Evolutionary conservation across 1,139 yeast genomes (phyloP).

Genomic region (Geotrichum histeridarum): DNA sequence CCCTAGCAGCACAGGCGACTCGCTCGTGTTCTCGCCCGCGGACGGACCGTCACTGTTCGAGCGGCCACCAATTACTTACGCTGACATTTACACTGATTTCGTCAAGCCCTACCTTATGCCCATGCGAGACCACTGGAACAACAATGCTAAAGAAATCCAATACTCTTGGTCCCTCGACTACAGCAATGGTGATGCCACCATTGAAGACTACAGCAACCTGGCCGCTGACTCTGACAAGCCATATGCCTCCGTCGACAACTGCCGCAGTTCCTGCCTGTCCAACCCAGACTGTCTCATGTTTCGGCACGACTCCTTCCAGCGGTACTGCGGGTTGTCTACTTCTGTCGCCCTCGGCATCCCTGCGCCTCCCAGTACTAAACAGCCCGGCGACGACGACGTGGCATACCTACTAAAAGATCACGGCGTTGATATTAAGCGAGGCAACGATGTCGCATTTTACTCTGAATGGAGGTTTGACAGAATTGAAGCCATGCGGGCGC

Average conservation of each 20-base stretch:
- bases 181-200: constrained; percentile 12
- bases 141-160: constrained; percentile 31
- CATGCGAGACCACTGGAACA: constrained; percentile 31
- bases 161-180: constrained; percentile 24
- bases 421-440: constrained; percentile 12
- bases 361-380: constrained; percentile 12
- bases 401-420: constrained; percentile 10
- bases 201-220: constrained; percentile 17
- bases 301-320: constrained; percentile 31
- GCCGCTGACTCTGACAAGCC: constrained; percentile 19
- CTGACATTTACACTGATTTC: constrained; percentile 29
- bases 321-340: constrained; percentile 32
- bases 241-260: constrained; percentile 26
- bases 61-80: constrained; percentile 20
- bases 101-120: constrained; percentile 28
- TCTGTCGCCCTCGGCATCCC: constrained; percentile 32
- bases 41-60: constrained; percentile 17
- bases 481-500: constrained; percentile 27
- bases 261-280: constrained; percentile 29
- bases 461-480: constrained; percentile 20
- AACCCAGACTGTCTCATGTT: constrained; percentile 31
- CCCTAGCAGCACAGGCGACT: constrained; percentile 1
- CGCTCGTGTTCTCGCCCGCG: constrained; percentile 14
- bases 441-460: constrained; percentile 15
- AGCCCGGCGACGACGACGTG: constrained; percentile 22